Conservation (phyloP, 2,329 filamentous ascomycete genomes). For the Cercospora zeae-maydis region DNA sequence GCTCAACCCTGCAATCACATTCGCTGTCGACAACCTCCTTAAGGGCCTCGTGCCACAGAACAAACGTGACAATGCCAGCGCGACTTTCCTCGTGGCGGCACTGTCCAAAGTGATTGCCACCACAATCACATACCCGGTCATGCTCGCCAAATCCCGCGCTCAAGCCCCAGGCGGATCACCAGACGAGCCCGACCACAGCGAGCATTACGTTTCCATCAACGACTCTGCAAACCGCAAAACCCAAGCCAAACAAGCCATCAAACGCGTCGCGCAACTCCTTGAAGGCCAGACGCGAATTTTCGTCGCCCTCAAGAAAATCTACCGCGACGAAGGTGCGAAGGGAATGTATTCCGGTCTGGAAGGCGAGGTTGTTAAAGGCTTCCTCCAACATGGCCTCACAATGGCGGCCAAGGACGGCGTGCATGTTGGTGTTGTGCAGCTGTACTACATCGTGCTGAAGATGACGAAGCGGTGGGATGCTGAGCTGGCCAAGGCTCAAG, state of each 20-base stretch:
- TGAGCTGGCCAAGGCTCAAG: slow-evolving; percentile 36
- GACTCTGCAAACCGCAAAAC: slow-evolving; percentile 10
- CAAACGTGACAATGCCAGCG: slow-evolving; percentile 52
- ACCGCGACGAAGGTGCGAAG: slow-evolving; percentile 57
- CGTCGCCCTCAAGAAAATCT: slow-evolving; percentile 33
- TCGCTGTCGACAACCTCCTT: slow-evolving; percentile 73
- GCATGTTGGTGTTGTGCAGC: slow-evolving; percentile 65
- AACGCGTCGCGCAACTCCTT: slow-evolving; percentile 24
- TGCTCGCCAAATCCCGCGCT: slow-evolving; percentile 74
- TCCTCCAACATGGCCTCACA: slow-evolving; percentile 80
- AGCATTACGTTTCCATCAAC: slow-evolving; percentile 18
- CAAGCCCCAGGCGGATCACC: slow-evolving; percentile 54
- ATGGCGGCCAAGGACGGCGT: slow-evolving; percentile 82
- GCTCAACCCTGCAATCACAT: slow-evolving; percentile 81
- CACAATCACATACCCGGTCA: slow-evolving; percentile 77
- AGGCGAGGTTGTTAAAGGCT: slow-evolving; percentile 75
- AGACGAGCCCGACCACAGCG: slow-evolving; percentile 22
- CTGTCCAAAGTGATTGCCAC: slow-evolving; percentile 75
- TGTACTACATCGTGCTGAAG: slow-evolving; percentile 65
- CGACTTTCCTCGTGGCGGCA: slow-evolving; percentile 67
- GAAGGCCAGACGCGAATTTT: slow-evolving; percentile 32
- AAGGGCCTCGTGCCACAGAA: slow-evolving; percentile 58
- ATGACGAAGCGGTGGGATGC: slow-evolving; percentile 42
- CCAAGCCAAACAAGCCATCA: slow-evolving; percentile 18
- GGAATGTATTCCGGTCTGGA: slow-evolving; percentile 73